Evolutionary conservation across 257 asterid genomes (phyloP).

Genomic region (Primulina tabacum): DNA sequence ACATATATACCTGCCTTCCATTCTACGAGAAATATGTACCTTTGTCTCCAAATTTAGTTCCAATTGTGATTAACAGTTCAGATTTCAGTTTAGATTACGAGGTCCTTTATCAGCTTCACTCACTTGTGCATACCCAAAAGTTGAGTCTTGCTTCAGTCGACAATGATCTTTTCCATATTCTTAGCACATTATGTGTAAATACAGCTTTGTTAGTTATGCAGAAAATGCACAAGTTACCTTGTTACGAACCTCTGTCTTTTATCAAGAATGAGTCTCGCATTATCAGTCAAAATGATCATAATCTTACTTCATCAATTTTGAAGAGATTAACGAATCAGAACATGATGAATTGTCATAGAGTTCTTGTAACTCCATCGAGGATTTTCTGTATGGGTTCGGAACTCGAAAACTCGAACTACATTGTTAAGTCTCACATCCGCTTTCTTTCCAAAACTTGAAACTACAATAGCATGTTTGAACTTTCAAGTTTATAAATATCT

Average conservation of each 20-base stretch:
- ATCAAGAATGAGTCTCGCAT: constrained; percentile 36
- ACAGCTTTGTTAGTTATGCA: constrained; percentile 51
- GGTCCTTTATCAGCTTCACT: constrained; percentile 81
- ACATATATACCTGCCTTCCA: constrained; percentile 48
- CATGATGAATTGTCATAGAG: constrained; percentile 79
- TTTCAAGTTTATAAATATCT: no score
- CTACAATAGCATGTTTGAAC: no score
- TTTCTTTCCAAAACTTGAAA: no score
- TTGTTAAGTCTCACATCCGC: no score
- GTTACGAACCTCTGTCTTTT: constrained; percentile 63
- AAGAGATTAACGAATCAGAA: constrained; percentile 43
- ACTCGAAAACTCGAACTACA: constrained; percentile 80
- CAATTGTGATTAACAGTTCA: constrained; percentile 43
- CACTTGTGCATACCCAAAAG: constrained; percentile 78
- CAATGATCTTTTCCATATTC: constrained; percentile 46
- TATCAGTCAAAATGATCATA: constrained; percentile 28
- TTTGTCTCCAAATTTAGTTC: constrained; percentile 54
- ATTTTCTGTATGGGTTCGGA: constrained; percentile 92
- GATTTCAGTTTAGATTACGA: constrained; percentile 53
- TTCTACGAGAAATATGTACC: constrained; percentile 36
- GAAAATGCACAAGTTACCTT: constrained; percentile 71
- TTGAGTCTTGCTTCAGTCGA: constrained; percentile 64
- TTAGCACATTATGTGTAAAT: constrained; percentile 46
- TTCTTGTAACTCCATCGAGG: constrained; percentile 75
- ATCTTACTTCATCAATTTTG: constrained; percentile 30